Conservation (phyloP, 495 filamentous ascomycete genomes). For the Evernia prunastri region DNA sequence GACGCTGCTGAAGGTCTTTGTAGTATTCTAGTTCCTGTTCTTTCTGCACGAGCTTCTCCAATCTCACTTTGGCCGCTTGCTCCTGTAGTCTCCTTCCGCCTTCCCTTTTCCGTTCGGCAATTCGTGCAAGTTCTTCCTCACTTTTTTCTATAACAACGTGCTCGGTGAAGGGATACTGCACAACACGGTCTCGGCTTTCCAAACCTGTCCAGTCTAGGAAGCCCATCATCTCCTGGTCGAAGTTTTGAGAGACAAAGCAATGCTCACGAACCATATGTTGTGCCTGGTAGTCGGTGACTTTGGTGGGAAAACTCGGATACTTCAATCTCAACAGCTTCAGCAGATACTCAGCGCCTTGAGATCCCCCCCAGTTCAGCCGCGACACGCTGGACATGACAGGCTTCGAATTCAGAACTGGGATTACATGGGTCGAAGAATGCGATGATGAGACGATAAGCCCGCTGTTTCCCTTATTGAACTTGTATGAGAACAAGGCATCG, state of each 20-base stretch:
- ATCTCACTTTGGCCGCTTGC: slow-evolving; percentile 91
- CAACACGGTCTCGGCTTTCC: slow-evolving; percentile 77
- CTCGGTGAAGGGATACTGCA: slow-evolving; percentile 92
- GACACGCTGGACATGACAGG: slow-evolving; percentile 76
- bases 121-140: slow-evolving; percentile 80
- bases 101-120: slow-evolving; percentile 88
- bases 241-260: slow-evolving; percentile 81
- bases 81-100: slow-evolving; percentile 87
- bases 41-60: slow-evolving; percentile 91
- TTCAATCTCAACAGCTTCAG: slow-evolving; percentile 86
- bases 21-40: slow-evolving; percentile 94
- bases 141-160: slow-evolving; percentile 81
- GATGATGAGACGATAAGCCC: slow-evolving; percentile 88
- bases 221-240: slow-evolving; percentile 62
- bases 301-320: slow-evolving; percentile 81
- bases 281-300: slow-evolving; percentile 74
- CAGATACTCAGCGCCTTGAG: slow-evolving; percentile 81
- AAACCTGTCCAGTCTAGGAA: slow-evolving; percentile 84
- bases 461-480: slow-evolving; percentile 79
- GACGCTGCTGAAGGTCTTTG: slow-evolving; percentile 63
- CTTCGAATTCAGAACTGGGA: slow-evolving; percentile 82
- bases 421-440: slow-evolving; percentile 90
- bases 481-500: slow-evolving; percentile 91
- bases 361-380: slow-evolving; percentile 90
- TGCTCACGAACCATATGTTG: slow-evolving; percentile 83